Evolutionary conservation across 495 filamentous ascomycete species (phyloP).

Genomic region (Cryomyces antarcticus): DNA sequence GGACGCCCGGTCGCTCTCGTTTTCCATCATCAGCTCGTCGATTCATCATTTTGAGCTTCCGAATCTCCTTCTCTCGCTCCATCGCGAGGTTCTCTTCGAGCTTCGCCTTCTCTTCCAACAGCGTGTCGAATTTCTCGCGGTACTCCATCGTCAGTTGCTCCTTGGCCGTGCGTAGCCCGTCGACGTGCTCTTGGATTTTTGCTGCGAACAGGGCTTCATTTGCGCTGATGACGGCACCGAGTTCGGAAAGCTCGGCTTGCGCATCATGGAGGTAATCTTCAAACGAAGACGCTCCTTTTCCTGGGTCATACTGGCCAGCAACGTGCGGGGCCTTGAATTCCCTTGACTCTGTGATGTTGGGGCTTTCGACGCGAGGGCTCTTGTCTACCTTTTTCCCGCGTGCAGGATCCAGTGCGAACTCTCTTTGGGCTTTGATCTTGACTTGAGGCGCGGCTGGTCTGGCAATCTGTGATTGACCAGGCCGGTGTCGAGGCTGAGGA

Average conservation of each 20-base stretch:
- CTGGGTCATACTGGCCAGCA: no score
- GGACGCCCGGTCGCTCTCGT: conserved; percentile 3
- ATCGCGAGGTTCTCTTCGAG: conserved; percentile 5
- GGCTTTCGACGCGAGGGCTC: no score
- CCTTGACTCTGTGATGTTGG: no score
- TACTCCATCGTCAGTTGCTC: conserved; percentile 9
- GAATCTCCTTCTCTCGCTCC: no score
- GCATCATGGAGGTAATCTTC: conserved; percentile 10
- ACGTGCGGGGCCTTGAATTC: no score
- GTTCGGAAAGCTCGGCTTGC: conserved; percentile 9
- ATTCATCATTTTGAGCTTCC: background rate
- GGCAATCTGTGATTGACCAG: no score
- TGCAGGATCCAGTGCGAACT: no score
- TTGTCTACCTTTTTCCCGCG: no score
- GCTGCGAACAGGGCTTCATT: conserved; percentile 11
- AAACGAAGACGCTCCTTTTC: conserved; percentile 2
- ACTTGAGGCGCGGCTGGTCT: no score
- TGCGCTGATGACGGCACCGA: conserved; percentile 10
- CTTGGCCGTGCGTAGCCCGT: conserved; percentile 9
- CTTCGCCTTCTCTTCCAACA: conserved; percentile 3
- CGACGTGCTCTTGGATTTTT: conserved; percentile 13
- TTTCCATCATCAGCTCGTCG: conserved; percentile 5
- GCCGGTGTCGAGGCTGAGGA: no score
- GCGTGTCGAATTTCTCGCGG: conserved; percentile 6
- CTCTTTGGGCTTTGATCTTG: no score